Base-by-base conservation (phyloP, 2,329 filamentous ascomycete species). In the Aspergillus fumigatus region DNA sequence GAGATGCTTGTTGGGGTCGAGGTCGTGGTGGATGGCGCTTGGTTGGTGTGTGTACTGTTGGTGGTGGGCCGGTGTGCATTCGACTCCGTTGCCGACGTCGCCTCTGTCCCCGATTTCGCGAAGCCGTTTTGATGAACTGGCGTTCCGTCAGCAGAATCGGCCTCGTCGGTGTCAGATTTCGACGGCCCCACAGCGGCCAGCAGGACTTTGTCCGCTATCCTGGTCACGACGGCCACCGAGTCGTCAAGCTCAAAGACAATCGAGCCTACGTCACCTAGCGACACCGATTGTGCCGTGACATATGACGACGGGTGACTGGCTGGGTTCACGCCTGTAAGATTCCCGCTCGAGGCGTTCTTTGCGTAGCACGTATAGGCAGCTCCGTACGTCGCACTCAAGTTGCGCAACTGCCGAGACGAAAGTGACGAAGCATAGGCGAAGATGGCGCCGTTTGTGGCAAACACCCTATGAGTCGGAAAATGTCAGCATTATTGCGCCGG, bases 341-440 rank as follows among this genome's bases (percentile, higher is more conserved):
- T 77, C 21, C 74, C 74, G 19, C 63, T 73, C 6, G 74, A 71
- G 1, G 70, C 71, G 19, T 63, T 75, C 54, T 75, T 73, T 9
- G 75, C 75, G 58, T 76, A 76, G 51, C 71, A 73, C 49, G 71
- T 75, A 59, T 76, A 77, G 3, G 75, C 75, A 35, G 75, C 74
- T 17, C 75, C 75, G 57, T 76, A 77, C 25, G 74, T 75, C 38
- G 75, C 73, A 57, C 72, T 75, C 19, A 77, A 64, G 56, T 73
- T 76, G 54, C 75, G 73, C 10, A 77, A 62, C 58, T 75, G 70
- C 25, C 75, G 73, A 21, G 72, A 67, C 26, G 74, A 61, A 35
- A 77, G 68, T 43, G 72, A 61, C 4, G 74, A 76, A 52, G 71
- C 73, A 58, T 76, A 71, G 40, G 75, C 75, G 56, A 77, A 76